Base-by-base conservation (phyloP, 306 rosid genomes). In the Notholithocarpus densiflorus region DNA sequence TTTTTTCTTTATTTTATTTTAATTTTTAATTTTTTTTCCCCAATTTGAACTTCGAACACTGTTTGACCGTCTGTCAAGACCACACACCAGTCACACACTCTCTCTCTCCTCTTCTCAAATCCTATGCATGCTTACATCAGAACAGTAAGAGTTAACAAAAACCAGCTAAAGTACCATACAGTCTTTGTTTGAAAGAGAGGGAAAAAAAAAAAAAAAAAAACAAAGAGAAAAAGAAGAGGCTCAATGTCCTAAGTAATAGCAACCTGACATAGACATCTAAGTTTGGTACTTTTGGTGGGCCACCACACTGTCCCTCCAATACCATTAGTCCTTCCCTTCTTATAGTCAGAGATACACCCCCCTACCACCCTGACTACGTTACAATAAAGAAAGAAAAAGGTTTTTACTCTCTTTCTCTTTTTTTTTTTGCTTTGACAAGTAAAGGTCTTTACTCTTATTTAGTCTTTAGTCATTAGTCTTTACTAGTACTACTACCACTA, bases 261-360 rank as follows among this genome's bases (percentile, higher is more conserved):
- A 75, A 66, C 11, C 55, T 65, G 87, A 82, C 71, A 51, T 68
- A 71, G 81, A 82, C 85, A 53, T 75, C 59, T 40, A 70, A 73
- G 79, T 82, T 75, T 73, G 89, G 86, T 72, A 76, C 80, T 68
- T 75, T 73, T 79, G 75, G 87, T 81, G 73, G 89, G 87, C 45
- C 83, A 77, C 26, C 62, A 74, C 77, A 23, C 59, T 64, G 86
- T 76, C 75, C 55, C 68, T 75, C 79, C 78, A 77, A 56, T 86
- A 19, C 27, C 72, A 56, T 59, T 60, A 15, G 37, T 56, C 59
- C 72, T 80, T 57, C 79, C 66, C 6, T 77, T 72, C 77, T 24
- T 62, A 60, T 61, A 20, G 77, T 80, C 86, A 87, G 71, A 83
- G 71, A 60, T 70, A 43, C 84, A 79, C 61, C 68, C 21, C 75